Evolutionary conservation across 768 basidiomycete genomes (phyloP), one percentile per base, ranked within the genome.

Genomic region (Austroboletus eburneus): DNA sequence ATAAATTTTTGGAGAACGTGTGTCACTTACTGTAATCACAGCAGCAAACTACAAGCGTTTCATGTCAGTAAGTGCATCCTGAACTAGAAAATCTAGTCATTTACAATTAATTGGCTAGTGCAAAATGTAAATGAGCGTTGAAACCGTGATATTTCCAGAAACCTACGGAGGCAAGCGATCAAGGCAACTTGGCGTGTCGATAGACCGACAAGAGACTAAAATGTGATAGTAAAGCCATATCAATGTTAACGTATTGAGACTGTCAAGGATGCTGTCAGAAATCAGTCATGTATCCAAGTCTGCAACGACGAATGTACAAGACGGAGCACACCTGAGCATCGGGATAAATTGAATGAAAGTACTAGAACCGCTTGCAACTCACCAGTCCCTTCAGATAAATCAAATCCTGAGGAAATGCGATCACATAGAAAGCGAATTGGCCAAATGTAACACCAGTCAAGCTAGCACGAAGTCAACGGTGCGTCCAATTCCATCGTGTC

Each of bases 381-480:
- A 59, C 60, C 47, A 47, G n/a, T 12, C 14, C 7, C 37, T 45
- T 62, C 7, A 62, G 14, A 3, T 24, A 34, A 10, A 35, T 9
- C 24, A 12, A 16, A 25, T 62, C 60, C 13, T 7, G 34, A 2
- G 57, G 57, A 50, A 62, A 62, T 1, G 43, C 35, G 36, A 29
- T 32, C 12, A 52, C 13, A 36, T 62, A 62, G 33, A 53, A 56
- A 9, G 49, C 24, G 43, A 48, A 48, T 48, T 61, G 59, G 17
- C 57, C 41, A 20, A 56, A 8, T 13, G 46, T 45, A 5, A 43
- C 47, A 2, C 59, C 59, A 23, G 61, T 56, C 25, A 61, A 43
- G 9, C 59, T 61, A 24, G 40, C 20, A 34, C 10, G 4, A 13
- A 20, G 20, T 46, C n/a, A 29, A 45, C 24, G 12, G 25, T 24